A percentile compares a stretch with the other conserved stretches of the same genome.
Conservation (phyloP, 768 basidiomycete genomes). For the Piloderma croceum region DNA sequence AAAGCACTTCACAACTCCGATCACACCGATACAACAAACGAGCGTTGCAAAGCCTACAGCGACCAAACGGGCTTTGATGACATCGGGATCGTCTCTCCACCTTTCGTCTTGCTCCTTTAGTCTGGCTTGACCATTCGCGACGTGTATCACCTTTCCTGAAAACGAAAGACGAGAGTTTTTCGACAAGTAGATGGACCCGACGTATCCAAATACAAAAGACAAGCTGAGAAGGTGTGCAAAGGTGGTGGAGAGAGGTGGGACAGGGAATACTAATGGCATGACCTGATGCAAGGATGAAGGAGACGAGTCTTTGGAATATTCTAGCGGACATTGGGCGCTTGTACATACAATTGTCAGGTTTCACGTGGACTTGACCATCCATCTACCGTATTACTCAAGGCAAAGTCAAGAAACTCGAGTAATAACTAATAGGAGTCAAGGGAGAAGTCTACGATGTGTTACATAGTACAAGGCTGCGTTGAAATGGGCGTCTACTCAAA, state of each 20-base stretch:
- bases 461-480: too few relatives aligned
- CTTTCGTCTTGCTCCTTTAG: constrained; percentile 36
- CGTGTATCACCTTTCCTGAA: constrained; percentile 24
- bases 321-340: too few relatives aligned
- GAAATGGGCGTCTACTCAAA: too few relatives aligned
- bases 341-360: too few relatives aligned
- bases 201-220: constrained; percentile 62
- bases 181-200: constrained; percentile 77
- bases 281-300: too few relatives aligned
- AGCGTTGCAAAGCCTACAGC: constrained; percentile 64
- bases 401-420: too few relatives aligned
- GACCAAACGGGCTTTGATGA: constrained; percentile 72
- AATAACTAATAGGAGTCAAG: too few relatives aligned
- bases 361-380: too few relatives aligned
- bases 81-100: constrained; percentile 79
- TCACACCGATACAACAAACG: constrained; percentile 50
- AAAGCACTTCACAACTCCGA: constrained; percentile 44
- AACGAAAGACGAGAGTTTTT: constrained; percentile 58
- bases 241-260: constrained; percentile 26
- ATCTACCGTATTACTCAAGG: too few relatives aligned
- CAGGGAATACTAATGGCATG: too few relatives aligned
- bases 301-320: too few relatives aligned
- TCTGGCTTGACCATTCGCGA: constrained; percentile 21
- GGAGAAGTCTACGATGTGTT: too few relatives aligned
- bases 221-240: constrained; percentile 52